Evolutionary conservation across 208 protist genomes (phyloP), one percentile per base, ranked within the genome.

Genomic region (Porcisia deanei): DNA sequence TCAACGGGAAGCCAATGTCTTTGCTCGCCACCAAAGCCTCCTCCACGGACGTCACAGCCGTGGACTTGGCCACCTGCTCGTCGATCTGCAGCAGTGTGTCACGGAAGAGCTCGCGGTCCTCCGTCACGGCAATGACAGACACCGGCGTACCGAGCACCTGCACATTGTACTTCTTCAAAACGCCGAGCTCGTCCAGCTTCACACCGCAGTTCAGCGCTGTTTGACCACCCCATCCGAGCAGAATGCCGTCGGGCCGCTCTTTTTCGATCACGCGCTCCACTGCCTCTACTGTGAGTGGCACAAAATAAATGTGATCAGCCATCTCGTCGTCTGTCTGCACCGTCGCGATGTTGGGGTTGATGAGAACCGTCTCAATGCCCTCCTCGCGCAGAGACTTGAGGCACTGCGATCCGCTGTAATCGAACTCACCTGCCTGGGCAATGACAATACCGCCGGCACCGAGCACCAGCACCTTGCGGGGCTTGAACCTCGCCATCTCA

Each of bases 321-420:
- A 99, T 95, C 80, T 98, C 98, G 74, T 98, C 89, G 65, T 95
- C 92, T 20, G 99, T 99, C 88, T 99, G 99, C 54, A 99, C 97
- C 10, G 99, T 99, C 30, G 99, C 99, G 81, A 99, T 99, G 84
- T 99, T 99, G n/a, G 99, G 98, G 88, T 99, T 99, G 86, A 99
- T 98, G 34, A 99, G 86, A 43, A 99, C 91, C 65, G 98, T 99
- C 75, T 98, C 77, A 37, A 99, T 94, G 71, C 94, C 93, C 88
- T 99, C 97, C 89, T 99, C 98, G 82, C 99, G 99, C 12, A 99
- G 87, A 2, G 98, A 98, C 83, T 99, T 99, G 78, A 99, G 99
- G 75, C 97, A 98, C 79, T 98, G 97, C 34, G 97, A 99, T 61
- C 98, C 98, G 68, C 94, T 99, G 92, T 99, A 99, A 91, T 99